Evolutionary conservation across 1,284 basidiomycete species (phyloP).

Genomic region (Trichosporon sp.): DNA sequence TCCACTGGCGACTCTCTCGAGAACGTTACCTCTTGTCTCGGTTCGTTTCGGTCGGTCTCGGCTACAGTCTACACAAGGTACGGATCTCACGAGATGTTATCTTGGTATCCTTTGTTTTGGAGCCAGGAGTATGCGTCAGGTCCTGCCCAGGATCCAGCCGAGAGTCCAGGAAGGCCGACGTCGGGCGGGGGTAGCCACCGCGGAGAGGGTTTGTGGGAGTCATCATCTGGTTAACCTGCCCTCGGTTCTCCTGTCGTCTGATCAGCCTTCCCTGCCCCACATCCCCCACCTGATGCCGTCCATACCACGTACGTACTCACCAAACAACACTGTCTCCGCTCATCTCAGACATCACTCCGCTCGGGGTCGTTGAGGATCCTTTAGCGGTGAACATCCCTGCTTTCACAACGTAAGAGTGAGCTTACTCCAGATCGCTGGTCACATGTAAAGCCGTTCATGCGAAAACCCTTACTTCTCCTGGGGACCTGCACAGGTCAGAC

Average conservation of each 20-base stretch:
- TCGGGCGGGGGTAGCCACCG: neutral
- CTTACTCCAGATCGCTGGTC: neutral
- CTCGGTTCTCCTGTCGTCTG: neutral
- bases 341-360: neutral
- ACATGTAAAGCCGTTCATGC: neutral
- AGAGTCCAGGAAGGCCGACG: neutral
- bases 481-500: neutral
- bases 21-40: neutral
- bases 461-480: neutral
- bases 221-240: neutral
- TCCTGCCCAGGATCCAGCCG: neutral
- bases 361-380: neutral
- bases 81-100: neutral
- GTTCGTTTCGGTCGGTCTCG: neutral
- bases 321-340: neutral
- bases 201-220: neutral
- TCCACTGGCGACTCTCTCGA: neutral
- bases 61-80: neutral
- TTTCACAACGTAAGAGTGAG: neutral
- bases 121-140: neutral
- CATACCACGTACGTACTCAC: neutral
- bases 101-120: conserved; percentile 1
- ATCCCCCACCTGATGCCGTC: neutral
- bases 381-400: neutral
- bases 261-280: neutral